Base-by-base conservation (phyloP, 306 rosid species). In the Pyrus communis region DNA sequence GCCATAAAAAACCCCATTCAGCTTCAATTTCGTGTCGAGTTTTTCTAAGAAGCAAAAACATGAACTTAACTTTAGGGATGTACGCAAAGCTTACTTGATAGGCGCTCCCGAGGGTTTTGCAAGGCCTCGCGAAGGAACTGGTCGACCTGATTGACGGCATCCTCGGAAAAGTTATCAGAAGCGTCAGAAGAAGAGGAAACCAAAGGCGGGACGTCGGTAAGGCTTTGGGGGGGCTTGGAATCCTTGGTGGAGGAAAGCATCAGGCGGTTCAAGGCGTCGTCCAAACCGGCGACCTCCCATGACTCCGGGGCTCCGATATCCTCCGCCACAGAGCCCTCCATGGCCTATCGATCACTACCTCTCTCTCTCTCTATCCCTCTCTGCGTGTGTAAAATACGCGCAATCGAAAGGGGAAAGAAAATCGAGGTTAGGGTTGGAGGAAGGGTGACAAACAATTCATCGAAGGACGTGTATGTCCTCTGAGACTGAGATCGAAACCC, bases 301-400 rank as follows among this genome's bases (percentile, higher is more conserved):
- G 97, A 88, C 76, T 92, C 97, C 27, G 97, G 99, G 82, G 99
- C 97, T 88, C 93, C 92, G 80, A 84, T 86, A 85, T 94, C 98
- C 71, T 90, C 95, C 66, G 78, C 91, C 76, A 82, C 88, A 88
- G 96, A 90, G 93, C 93, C 95, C 90, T 85, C 97, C 98, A 90
- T 95, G 77, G 88, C 81, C 77, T 27, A 45, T 66, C 31, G 31
- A 52, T 76, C 57, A 74, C 70, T 27, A 18, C 67, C 33, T 61
- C 35, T 27, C 15, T 71, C 42, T 35, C 67, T 23, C n/a, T 9
- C 76, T 38, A 6, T 5, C 19, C 18, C 19, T 49, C 55, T 5
- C 8, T 5, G 17, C 21, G 18, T 30, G 9, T 9, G 69, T 64
- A 57, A 7, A 43, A 31, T 15, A 23, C 8, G 25, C 35, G 66